These are phyloP conservation scores for Phycomyces blakesleeanus DNA, from an alignment of 192 early-diverging fungal species.

Conservation along the genomic window DNA sequence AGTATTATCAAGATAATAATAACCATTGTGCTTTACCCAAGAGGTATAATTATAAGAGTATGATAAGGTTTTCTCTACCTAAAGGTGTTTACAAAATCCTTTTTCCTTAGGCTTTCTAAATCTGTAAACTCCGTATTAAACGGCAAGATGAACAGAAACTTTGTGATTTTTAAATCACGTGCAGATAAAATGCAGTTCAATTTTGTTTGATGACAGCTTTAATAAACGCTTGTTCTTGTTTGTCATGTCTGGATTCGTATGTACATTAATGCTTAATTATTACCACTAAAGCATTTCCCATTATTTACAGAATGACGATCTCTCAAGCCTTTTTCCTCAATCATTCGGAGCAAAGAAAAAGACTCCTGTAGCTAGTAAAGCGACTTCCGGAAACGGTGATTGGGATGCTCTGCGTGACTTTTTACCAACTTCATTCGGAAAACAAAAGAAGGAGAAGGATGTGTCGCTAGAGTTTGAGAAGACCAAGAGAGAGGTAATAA, in stretches of 20 bases:
- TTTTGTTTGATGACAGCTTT: too few relatives aligned
- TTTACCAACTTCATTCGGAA: constrained; percentile 53
- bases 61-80: too few relatives aligned
- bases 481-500: constrained; percentile 38
- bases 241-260: background rate
- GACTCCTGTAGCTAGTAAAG: constrained; percentile 9
- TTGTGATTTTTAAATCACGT: too few relatives aligned
- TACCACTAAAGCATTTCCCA: background rate
- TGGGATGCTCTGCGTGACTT: constrained; percentile 41
- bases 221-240: too few relatives aligned
- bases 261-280: background rate
- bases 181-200: too few relatives aligned
- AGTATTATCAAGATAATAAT: too few relatives aligned
- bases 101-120: too few relatives aligned
- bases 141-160: too few relatives aligned
- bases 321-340: constrained; percentile 43
- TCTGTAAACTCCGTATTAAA: too few relatives aligned
- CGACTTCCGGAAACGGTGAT: constrained; percentile 31
- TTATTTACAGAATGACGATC: constrained; percentile 40
- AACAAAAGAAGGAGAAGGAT: constrained; percentile 32
- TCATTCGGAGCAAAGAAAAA: constrained; percentile 41
- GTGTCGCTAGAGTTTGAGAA: constrained; percentile 24
- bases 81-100: too few relatives aligned
- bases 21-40: too few relatives aligned
- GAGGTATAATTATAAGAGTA: too few relatives aligned